Percentiles rank a stretch among this genome's conserved stretches.
These are phyloP conservation scores for Omphalotus guepiniiformis DNA, from an alignment of 768 basidiomycete genomes.

Conservation along the genomic window DNA sequence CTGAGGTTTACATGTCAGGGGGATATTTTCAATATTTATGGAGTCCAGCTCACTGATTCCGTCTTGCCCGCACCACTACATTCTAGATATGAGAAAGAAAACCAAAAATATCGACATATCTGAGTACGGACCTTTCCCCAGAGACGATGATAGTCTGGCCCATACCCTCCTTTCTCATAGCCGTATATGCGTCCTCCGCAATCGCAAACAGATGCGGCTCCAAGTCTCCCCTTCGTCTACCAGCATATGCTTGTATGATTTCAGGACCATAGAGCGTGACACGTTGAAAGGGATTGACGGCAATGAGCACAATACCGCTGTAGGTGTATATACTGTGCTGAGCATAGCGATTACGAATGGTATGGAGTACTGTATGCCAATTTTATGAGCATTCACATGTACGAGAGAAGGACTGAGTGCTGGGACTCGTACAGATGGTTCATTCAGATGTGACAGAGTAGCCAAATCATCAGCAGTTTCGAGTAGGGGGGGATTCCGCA, in stretches of 20 bases:
- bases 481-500: conserved; percentile 93
- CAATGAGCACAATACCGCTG: conserved; percentile 97
- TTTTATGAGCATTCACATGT: conserved; percentile 1
- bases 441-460: conserved; percentile 95
- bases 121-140: conserved; percentile 77
- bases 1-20: conserved; percentile 32
- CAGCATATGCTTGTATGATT: conserved; percentile 95
- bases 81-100: conserved; percentile 11
- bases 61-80: conserved; percentile 97
- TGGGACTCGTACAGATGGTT: conserved; percentile 76
- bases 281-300: conserved; percentile 97
- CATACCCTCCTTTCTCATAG: conserved; percentile 89
- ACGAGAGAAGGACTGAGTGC: neutral
- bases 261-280: conserved; percentile 96
- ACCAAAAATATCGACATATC: conserved; percentile 17
- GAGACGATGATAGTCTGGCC: conserved; percentile 99
- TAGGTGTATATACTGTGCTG: conserved; percentile 99
- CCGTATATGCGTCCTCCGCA: conserved; percentile 97
- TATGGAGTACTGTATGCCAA: conserved; percentile 75
- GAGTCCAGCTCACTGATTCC: conserved; percentile 66
- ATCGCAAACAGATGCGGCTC: conserved; percentile 99
- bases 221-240: conserved; percentile 86
- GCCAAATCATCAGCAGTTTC: conserved; percentile 98
- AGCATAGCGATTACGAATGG: conserved; percentile 94
- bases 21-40: neutral